phyloP scores from a whole-genome alignment of 2,329 filamentous ascomycete species.

The Fusarium acutatum region DNA sequence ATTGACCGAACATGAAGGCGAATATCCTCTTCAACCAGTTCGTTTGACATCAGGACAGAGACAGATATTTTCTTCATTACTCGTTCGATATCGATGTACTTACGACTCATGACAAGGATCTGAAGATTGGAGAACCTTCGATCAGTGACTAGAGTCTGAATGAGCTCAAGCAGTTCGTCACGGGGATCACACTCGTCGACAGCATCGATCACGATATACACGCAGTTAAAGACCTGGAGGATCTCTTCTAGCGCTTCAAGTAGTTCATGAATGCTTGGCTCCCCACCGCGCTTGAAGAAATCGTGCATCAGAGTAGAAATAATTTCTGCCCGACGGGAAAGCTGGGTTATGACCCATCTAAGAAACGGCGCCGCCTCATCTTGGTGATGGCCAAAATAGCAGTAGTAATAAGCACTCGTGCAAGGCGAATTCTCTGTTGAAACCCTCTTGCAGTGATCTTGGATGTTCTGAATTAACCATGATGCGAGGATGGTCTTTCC shows the following conservation, averaged over 20 bases:
- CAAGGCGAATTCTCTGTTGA: rapidly evolving
- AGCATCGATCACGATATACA: neutral
- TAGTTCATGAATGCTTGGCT: neutral
- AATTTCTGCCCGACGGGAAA: rapidly evolving
- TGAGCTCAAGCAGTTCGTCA: rapidly evolving
- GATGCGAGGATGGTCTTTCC: neutral
- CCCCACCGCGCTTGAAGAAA: rapidly evolving
- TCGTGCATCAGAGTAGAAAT: rapidly evolving
- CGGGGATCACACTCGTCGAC: neutral
- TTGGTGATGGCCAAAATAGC: neutral
- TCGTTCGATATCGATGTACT: neutral
- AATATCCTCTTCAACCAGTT: neutral
- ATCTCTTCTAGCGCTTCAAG: rapidly evolving
- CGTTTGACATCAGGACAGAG: neutral
- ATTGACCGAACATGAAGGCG: neutral
- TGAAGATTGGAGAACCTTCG: rapidly evolving
- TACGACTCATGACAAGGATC: neutral
- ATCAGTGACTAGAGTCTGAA: rapidly evolving
- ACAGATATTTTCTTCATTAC: rapidly evolving
- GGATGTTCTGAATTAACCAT: rapidly evolving
- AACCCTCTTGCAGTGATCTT: rapidly evolving
- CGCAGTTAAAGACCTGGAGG: rapidly evolving
- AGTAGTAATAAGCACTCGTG: neutral
- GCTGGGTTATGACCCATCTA: neutral
- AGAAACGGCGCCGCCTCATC: neutral